Evolutionary conservation across 2,329 filamentous ascomycete genomes (phyloP).

Genomic region (Aspergillus viridinutans): DNA sequence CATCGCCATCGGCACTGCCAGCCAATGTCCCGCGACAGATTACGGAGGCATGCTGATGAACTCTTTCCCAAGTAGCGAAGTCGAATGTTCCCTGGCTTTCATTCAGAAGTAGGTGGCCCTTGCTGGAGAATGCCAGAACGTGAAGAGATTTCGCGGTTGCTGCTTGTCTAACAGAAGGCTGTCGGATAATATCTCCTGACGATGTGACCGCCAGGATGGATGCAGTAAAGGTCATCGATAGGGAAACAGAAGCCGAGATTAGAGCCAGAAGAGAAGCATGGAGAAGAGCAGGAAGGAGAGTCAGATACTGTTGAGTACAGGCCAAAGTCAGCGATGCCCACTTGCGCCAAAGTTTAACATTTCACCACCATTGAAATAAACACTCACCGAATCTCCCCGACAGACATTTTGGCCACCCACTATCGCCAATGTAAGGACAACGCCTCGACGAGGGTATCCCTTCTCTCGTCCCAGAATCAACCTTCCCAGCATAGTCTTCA

Average conservation of each 20-base stretch:
- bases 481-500: constrained; percentile 34
- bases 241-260: constrained; percentile 75
- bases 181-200: constrained; percentile 45
- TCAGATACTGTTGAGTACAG: constrained; percentile 59
- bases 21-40: constrained; percentile 56
- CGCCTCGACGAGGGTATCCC: constrained; percentile 37
- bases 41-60: constrained; percentile 60
- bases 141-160: constrained; percentile 67
- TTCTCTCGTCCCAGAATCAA: constrained; percentile 43
- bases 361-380: not conserved
- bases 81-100: constrained; percentile 81
- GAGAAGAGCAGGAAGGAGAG: constrained; percentile 74
- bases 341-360: not conserved
- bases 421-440: constrained; percentile 42
- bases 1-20: constrained; percentile 39
- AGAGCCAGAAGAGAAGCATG: constrained; percentile 76
- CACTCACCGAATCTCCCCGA: constrained; percentile 37
- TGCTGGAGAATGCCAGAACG: constrained; percentile 75
- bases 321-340: constrained; percentile 6
- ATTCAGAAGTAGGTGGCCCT: constrained; percentile 67
- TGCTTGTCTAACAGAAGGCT: constrained; percentile 62
- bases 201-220: constrained; percentile 57
- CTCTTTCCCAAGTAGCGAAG: constrained; percentile 68
- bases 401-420: constrained; percentile 31
- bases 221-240: constrained; percentile 67